Base-by-base conservation (phyloP, 306 rosid genomes). In the Cucumis melo region DNA sequence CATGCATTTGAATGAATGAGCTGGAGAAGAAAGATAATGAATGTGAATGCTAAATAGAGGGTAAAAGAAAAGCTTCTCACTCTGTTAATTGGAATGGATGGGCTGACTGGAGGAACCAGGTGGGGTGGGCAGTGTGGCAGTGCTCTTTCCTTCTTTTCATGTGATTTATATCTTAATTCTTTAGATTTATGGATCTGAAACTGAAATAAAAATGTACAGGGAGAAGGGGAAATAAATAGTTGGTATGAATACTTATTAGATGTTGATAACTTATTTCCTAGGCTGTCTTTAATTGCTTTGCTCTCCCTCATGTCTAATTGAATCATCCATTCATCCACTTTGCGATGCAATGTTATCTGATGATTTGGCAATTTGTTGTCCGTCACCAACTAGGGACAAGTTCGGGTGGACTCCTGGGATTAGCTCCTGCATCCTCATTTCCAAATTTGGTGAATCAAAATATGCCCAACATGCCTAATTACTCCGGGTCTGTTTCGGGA, bases 381-480 rank as follows among this genome's bases (percentile, higher is more conserved):
- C 84, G 51, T 86, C 73, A 17, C 60, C 17, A 71, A 81, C 83
- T 81, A 95, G 99, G 99, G 81, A 77, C 81, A 56, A 82, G 86
- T 68, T 81, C 65, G 65, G 98, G 99, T 21, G 99, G 99, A 74
- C 81, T 89, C 15, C 85, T 95, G 83, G 98, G 99, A 54, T 79
- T 95, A 81, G 87, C 96, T 80, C 96, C 97, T 41, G 6, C 93
- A 59, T 88, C 98, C 74, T 44, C 89, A 41, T 95, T 62, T 82
- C 97, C 99, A 29, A 92, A 92, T 87, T 67, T 89, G 72, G 90
- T 95, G 20, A 95, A 95, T 80, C 99, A 95, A 83, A 95, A 93
- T 73, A 95, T 95, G 99, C 99, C 99, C 58, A 95, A 95, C 86
- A 95, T 95, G 99, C 99, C 99, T 8, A 95, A 95, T 85, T 95